Percentiles rank a stretch among this genome's conserved stretches.
phyloP scores from a whole-genome alignment of 2,329 filamentous ascomycete species.

The Neurospora crassa region DNA sequence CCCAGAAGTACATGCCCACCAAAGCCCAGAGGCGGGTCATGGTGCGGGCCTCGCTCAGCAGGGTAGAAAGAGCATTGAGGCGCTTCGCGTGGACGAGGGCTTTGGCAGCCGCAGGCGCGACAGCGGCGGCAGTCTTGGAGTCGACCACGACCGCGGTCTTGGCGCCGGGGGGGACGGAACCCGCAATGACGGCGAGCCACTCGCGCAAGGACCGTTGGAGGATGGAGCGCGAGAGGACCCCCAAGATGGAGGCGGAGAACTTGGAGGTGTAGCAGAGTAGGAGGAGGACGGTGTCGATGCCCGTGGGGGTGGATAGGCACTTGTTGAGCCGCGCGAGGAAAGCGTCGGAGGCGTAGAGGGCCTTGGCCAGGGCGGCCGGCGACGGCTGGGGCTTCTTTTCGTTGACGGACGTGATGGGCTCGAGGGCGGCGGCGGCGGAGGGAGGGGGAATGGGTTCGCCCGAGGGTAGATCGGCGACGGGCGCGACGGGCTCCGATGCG shows the following conservation, averaged over 20 bases:
- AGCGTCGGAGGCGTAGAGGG: slow-evolving; percentile 35
- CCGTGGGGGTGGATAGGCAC: slow-evolving; percentile 57
- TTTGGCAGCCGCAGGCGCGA: slow-evolving; percentile 31
- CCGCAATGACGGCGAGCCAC: slow-evolving; percentile 41
- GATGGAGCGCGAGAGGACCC: slow-evolving; percentile 44
- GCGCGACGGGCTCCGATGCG: background rate
- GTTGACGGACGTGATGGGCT: slow-evolving; percentile 1
- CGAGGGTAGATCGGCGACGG: slow-evolving; percentile 18
- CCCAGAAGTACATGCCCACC: slow-evolving; percentile 64
- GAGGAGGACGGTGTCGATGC: slow-evolving; percentile 61
- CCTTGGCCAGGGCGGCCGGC: slow-evolving; percentile 22
- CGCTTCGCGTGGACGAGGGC: slow-evolving; percentile 40
- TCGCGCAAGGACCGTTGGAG: slow-evolving; percentile 42
- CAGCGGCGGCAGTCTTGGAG: slow-evolving; percentile 19
- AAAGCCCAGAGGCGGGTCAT: slow-evolving; percentile 70
- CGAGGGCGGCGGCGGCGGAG: slow-evolving; percentile 8
- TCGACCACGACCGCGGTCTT: slow-evolving; percentile 19
- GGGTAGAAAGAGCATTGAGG: slow-evolving; percentile 50
- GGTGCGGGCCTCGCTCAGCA: slow-evolving; percentile 62
- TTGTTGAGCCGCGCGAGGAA: slow-evolving; percentile 49
- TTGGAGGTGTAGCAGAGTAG: slow-evolving; percentile 59
- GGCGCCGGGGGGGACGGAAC: slow-evolving; percentile 38
- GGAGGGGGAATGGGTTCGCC: slow-evolving; percentile 18
- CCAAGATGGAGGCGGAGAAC: slow-evolving; percentile 41
- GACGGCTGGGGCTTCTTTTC: slow-evolving; percentile 7